phyloP scores from a whole-genome alignment of 1,284 basidiomycete species.

The Ceratorhiza oryzae-sativae region DNA sequence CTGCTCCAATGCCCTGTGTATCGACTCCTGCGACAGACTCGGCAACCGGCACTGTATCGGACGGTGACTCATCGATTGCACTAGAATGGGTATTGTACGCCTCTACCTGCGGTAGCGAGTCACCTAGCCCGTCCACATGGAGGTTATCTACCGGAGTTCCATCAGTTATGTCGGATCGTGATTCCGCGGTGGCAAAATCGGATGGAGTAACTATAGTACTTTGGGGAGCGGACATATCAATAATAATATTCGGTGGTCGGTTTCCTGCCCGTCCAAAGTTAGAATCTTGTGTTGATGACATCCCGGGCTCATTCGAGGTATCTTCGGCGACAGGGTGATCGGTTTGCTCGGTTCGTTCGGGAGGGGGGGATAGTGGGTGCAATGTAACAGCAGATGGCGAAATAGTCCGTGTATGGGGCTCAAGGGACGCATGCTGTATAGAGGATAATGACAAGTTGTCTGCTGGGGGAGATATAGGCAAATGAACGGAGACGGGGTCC shows the following conservation, averaged over 20 bases:
- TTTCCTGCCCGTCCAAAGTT: neutral
- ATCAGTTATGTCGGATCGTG: constrained; percentile 34
- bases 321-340: neutral
- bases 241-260: constrained; percentile 26
- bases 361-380: constrained; percentile 50
- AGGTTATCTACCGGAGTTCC: constrained; percentile 12
- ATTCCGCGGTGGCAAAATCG: constrained; percentile 37
- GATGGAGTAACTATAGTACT: constrained; percentile 33
- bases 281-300: neutral
- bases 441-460: neutral
- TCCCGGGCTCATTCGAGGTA: neutral
- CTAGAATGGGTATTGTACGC: constrained; percentile 4
- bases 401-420: constrained; percentile 15
- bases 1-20: neutral
- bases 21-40: neutral
- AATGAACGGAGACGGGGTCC: constrained; percentile 25
- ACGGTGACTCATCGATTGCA: neutral
- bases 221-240: constrained; percentile 31
- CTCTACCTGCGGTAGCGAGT: constrained; percentile 1
- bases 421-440: neutral
- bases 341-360: neutral
- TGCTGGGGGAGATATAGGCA: constrained; percentile 26
- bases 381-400: constrained; percentile 50
- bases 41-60: neutral
- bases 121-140: neutral